A percentile compares a stretch with the other conserved stretches of the same genome.
Conservation (phyloP, 257 asterid genomes). For the Solanum dulcamara region DNA sequence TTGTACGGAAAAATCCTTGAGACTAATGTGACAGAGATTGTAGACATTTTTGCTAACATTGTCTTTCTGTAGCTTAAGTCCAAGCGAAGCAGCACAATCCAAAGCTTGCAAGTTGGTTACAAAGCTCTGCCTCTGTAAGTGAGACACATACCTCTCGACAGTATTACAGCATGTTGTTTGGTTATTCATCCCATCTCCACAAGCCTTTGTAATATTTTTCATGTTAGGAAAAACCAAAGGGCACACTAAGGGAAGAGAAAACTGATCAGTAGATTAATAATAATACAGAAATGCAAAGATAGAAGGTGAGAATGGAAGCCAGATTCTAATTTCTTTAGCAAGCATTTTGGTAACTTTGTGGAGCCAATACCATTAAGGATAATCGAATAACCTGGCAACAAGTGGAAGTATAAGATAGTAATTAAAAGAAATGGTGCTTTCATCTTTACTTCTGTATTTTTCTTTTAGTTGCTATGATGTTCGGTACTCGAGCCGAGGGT, state of each 20-base stretch:
- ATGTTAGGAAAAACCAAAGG: conserved; percentile 78
- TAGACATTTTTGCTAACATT: conserved; percentile 65
- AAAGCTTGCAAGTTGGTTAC: conserved; percentile 95
- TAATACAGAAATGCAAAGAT: neutral
- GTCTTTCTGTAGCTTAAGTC: conserved; percentile 56
- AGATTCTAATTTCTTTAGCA: neutral
- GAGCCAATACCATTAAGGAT: neutral
- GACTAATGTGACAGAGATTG: conserved; percentile 68
- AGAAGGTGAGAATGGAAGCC: neutral
- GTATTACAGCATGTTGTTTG: conserved; percentile 60
- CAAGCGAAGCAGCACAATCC: conserved; percentile 88
- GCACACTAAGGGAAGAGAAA: conserved; percentile 43
- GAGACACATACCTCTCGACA: conserved; percentile 61
- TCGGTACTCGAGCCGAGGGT: neutral
- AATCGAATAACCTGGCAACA: neutral
- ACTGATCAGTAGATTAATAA: neutral
- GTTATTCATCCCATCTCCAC: conserved; percentile 38
- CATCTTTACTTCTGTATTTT: neutral
- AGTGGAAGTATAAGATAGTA: neutral
- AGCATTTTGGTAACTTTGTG: neutral
- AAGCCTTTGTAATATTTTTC: conserved; percentile 54
- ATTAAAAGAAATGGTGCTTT: neutral
- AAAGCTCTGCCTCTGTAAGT: conserved; percentile 90
- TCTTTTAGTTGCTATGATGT: neutral
- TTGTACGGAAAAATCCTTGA: conserved; percentile 97